Percentiles rank a stretch among this genome's conserved stretches.
Evolutionary conservation across 176 grass and related monocot genomes (phyloP).

Genomic region (Triticum timopheevii): DNA sequence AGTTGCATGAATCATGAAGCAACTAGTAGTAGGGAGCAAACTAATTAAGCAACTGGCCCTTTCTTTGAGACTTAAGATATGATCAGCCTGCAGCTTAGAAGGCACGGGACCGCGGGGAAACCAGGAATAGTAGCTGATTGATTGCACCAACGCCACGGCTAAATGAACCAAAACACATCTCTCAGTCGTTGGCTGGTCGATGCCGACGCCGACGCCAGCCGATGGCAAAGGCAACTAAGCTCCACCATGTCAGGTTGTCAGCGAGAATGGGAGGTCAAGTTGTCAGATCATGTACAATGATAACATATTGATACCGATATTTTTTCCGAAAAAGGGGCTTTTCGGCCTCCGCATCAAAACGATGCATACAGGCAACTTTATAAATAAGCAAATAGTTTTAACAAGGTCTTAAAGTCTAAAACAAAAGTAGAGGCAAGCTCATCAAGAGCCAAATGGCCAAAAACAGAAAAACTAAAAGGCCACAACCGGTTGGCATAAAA

Average conservation of each 20-base stretch:
- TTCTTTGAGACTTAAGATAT: background rate
- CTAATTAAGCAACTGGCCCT: background rate
- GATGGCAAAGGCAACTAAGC: background rate
- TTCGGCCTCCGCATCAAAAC: too few relatives aligned
- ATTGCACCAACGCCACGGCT: constrained; percentile 27
- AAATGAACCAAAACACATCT: constrained; percentile 3
- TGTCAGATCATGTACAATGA: background rate
- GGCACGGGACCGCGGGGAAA: background rate
- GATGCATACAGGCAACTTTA: too few relatives aligned
- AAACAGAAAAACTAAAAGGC: too few relatives aligned
- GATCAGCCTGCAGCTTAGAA: constrained; percentile 11
- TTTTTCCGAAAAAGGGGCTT: too few relatives aligned
- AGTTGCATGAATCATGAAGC: background rate
- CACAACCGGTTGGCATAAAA: too few relatives aligned
- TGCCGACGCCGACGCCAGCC: background rate
- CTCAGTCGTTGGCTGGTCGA: constrained; percentile 22
- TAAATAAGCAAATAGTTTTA: too few relatives aligned
- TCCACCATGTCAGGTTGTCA: background rate
- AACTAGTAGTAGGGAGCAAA: background rate
- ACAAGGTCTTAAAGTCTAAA: too few relatives aligned
- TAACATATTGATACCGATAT: too few relatives aligned
- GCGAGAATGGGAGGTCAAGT: background rate
- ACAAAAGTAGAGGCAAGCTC: too few relatives aligned
- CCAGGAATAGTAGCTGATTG: background rate
- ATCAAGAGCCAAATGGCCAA: too few relatives aligned